A percentile compares a stretch with the other conserved stretches of the same genome.
These are phyloP conservation scores for Jamesozyma jinghongensis DNA, from an alignment of 805 yeast genomes.

Conservation along the genomic window DNA sequence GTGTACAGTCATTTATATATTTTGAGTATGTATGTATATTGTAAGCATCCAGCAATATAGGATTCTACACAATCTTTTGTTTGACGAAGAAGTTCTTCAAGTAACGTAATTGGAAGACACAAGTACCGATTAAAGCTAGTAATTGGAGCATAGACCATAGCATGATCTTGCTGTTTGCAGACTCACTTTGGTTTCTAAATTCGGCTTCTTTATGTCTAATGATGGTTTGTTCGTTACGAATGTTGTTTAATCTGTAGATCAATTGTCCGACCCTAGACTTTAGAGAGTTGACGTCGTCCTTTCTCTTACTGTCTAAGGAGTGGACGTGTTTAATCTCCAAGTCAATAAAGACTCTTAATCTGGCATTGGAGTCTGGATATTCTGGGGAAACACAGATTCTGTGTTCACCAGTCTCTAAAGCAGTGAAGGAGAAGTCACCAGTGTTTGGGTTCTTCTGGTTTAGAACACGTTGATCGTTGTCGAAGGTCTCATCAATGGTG, in stretches of 20 bases:
- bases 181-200: conserved; percentile 72
- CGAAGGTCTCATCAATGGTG: conserved; percentile 55
- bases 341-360: conserved; percentile 66
- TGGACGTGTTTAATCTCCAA: conserved; percentile 60
- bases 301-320: conserved; percentile 52
- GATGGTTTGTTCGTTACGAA: conserved; percentile 55
- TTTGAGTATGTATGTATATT: not conserved
- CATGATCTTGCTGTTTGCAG: conserved; percentile 62
- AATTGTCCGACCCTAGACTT: conserved; percentile 48
- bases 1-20: too few species aligned
- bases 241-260: conserved; percentile 46
- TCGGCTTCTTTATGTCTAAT: conserved; percentile 60
- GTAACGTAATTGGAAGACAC: conserved; percentile 68
- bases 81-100: conserved; percentile 76
- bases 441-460: conserved; percentile 50
- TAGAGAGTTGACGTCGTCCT: conserved; percentile 44
- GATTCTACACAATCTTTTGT: conserved; percentile 61
- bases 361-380: conserved; percentile 33
- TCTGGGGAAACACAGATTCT: conserved; percentile 61
- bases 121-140: conserved; percentile 54
- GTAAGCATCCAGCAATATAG: not conserved
- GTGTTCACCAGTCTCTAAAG: conserved; percentile 80
- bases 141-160: conserved; percentile 69
- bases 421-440: conserved; percentile 72
- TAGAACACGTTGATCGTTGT: conserved; percentile 70